Evolutionary conservation across 768 basidiomycete species (phyloP).

Genomic region (Mrakia hoshinonis): DNA sequence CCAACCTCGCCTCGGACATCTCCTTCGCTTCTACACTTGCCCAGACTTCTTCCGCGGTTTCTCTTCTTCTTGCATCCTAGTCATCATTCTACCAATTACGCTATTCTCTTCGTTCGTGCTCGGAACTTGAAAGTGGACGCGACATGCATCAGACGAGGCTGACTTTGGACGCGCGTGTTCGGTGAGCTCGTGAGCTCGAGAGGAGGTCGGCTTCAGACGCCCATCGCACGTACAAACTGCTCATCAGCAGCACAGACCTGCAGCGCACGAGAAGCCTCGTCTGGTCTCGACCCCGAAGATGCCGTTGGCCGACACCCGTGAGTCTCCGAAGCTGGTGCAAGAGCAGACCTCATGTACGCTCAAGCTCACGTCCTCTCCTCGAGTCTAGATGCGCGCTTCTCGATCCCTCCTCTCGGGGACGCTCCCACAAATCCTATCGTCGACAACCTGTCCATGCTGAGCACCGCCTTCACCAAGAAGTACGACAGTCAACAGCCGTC

Average conservation of each 20-base stretch:
- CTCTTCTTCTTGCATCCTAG: too few relatives aligned
- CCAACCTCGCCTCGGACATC: too few relatives aligned
- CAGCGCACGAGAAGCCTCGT: neutral
- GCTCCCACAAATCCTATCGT: neutral
- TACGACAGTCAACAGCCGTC: neutral
- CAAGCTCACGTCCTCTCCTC: neutral
- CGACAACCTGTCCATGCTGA: neutral
- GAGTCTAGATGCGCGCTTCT: neutral
- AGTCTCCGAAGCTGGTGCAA: neutral
- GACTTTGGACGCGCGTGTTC: too few relatives aligned
- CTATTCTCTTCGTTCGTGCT: too few relatives aligned
- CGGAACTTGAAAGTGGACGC: too few relatives aligned
- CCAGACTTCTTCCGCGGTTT: too few relatives aligned
- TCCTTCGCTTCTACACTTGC: too few relatives aligned
- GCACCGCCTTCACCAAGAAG: neutral
- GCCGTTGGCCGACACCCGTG: conserved; percentile 1
- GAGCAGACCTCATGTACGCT: neutral
- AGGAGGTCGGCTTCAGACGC: too few relatives aligned
- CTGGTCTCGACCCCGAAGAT: neutral
- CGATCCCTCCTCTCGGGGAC: neutral
- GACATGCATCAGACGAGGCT: too few relatives aligned
- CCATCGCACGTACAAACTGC: neutral
- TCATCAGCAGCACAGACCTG: neutral
- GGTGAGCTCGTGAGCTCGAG: too few relatives aligned
- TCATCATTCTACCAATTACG: too few relatives aligned